Conservation (phyloP, 768 basidiomycete species). For the Trametopsis cervina region DNA sequence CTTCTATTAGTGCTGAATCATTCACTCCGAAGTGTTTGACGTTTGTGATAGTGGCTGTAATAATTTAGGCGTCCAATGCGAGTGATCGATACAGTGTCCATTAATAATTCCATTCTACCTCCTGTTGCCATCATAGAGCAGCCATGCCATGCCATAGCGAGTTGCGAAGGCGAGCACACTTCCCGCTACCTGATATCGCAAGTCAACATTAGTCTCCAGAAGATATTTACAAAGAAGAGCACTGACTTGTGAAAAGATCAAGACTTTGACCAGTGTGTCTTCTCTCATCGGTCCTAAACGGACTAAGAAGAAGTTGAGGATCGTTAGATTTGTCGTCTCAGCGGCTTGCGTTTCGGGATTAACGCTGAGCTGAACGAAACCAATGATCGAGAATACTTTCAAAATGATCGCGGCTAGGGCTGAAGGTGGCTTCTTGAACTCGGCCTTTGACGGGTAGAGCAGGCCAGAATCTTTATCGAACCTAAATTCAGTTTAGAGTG, state of each 20-base stretch:
- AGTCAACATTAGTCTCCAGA: conserved; percentile 7
- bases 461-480: conserved; percentile 69
- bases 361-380: conserved; percentile 57
- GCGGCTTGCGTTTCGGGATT: conserved; percentile 48
- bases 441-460: conserved; percentile 68
- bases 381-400: conserved; percentile 49
- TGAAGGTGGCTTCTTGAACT: conserved; percentile 54
- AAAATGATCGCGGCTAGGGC: conserved; percentile 48
- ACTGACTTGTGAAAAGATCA: conserved; percentile 71
- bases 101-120: conserved; percentile 33
- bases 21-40: no score
- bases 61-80: no score
- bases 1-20: no score
- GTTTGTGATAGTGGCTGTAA: no score
- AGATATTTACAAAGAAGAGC: background rate
- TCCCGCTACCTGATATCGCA: conserved; percentile 55
- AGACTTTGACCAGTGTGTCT: conserved; percentile 60
- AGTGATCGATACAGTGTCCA: background rate
- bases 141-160: conserved; percentile 82
- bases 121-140: conserved; percentile 90
- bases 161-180: conserved; percentile 80
- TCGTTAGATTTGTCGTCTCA: conserved; percentile 83
- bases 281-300: conserved; percentile 83
- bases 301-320: conserved; percentile 81
- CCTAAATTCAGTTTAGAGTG: conserved; percentile 31